Evolutionary conservation across 2,329 filamentous ascomycete species (phyloP), one percentile per base, ranked within the genome.

Genomic region (Exophiala mesophila): DNA sequence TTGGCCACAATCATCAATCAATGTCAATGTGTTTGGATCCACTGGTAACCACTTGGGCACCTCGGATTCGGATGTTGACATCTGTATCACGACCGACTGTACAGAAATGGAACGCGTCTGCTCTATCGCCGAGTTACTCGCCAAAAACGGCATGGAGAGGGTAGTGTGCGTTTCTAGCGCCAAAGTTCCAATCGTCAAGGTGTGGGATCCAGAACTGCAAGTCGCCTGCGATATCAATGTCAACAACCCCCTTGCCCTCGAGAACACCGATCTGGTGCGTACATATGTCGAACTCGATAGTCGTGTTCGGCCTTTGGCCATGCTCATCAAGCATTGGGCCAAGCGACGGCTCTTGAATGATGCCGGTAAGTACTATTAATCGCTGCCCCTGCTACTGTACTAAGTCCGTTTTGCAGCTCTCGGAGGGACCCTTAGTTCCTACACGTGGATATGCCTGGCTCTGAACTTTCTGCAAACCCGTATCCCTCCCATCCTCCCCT

Each of bases 401-500:
- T 55, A 39, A 52, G 49, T 28, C 43, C 16, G 23, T 60, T 13
- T 20, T 36, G 17, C 41, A 94, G 92, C 85, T 45, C 88, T 88
- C 61, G 89, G 92, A 50, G 89, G 88, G 44, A 98, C 92, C 5
- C 74, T 98, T 47, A 97, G 90, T 65, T 98, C 92, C 13, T 98
- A 98, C 62, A 96, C 92, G 16, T 98, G 92, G 92, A 97, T 97
- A 61, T 98, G 92, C 65, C 80, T 98, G 74, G 94, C 97, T 54
- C 84, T 98, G 61, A 94, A 88, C 55, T 98, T 97, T 59, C 75
- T 98, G 18, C 92, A 98, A 66, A 84, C 88, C 38, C 81, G 88
- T 56, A 76, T 83, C 46, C 85, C 88, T 12, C 85, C 90, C 0
- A 78, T 98, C 41, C 67, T 98, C 16, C 92, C 92, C 3, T 80